These are phyloP conservation scores for Plasmodium vinckei DNA, from an alignment of 169 alveolate genomes.

Conservation along the genomic window DNA sequence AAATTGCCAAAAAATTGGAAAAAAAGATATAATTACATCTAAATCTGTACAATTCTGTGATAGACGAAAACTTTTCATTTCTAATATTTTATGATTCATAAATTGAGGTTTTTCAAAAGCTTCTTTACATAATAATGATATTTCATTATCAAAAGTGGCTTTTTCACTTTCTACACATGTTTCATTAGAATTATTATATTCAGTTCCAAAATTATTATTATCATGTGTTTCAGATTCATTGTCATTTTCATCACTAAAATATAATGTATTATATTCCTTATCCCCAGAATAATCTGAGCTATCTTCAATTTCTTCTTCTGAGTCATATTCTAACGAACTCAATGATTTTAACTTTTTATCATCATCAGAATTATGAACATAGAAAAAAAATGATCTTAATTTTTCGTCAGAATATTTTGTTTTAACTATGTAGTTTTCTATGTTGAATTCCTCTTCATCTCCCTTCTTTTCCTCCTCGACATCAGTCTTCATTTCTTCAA, in stretches of 20 bases:
- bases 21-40: slow-evolving; percentile 49
- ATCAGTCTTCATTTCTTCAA: neutral
- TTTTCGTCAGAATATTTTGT: slow-evolving; percentile 57
- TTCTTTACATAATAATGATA: slow-evolving; percentile 60
- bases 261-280: slow-evolving; percentile 25
- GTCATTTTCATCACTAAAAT: slow-evolving; percentile 28
- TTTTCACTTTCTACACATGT: slow-evolving; percentile 45
- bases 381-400: slow-evolving; percentile 34
- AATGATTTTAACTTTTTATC: slow-evolving; percentile 1
- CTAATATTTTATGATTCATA: slow-evolving; percentile 74
- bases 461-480: neutral
- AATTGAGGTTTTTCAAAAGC: slow-evolving; percentile 72
- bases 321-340: slow-evolving; percentile 31
- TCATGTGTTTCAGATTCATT: slow-evolving; percentile 25
- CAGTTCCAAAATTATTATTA: neutral
- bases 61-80: slow-evolving; percentile 75
- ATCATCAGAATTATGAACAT: slow-evolving; percentile 21
- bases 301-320: slow-evolving; percentile 45
- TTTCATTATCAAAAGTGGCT: slow-evolving; percentile 43
- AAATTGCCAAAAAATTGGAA: slow-evolving; percentile 59
- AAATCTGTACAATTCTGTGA: slow-evolving; percentile 69
- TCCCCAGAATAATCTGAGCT: slow-evolving; percentile 28
- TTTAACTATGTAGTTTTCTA: slow-evolving; percentile 43
- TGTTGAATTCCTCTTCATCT: slow-evolving; percentile 17
- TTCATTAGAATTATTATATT: slow-evolving; percentile 11